These are phyloP conservation scores for Pascua sp. DNA, from an alignment of 1,284 basidiomycete genomes.

Conservation along the genomic window DNA sequence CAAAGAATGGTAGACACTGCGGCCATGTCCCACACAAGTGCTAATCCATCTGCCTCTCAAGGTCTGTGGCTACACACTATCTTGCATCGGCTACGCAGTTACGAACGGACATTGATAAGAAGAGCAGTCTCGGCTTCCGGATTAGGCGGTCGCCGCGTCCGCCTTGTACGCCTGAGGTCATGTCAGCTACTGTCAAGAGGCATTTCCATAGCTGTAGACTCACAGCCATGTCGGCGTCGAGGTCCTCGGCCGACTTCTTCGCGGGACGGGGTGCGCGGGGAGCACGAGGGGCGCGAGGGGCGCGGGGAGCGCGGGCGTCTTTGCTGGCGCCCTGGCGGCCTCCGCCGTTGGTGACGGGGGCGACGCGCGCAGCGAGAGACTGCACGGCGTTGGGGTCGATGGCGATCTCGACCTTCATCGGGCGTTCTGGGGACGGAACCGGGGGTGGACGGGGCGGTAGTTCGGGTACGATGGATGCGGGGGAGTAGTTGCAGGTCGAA, in stretches of 20 bases:
- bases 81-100: background rate
- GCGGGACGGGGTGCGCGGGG: constrained; percentile 48
- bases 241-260: constrained; percentile 57
- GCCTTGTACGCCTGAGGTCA: constrained; percentile 36
- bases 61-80: background rate
- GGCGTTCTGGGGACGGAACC: constrained; percentile 65
- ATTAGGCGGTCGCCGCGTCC: constrained; percentile 17
- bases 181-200: background rate
- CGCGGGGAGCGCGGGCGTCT: constrained; percentile 46
- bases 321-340: constrained; percentile 29
- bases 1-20: too few relatives aligned
- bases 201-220: constrained; percentile 50
- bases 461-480: background rate
- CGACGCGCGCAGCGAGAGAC: constrained; percentile 59
- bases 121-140: background rate
- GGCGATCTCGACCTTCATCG: constrained; percentile 97
- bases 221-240: constrained; percentile 65
- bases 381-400: constrained; percentile 78
- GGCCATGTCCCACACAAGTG: too few relatives aligned
- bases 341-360: constrained; percentile 8
- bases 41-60: too few relatives aligned
- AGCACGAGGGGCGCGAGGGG: constrained; percentile 49
- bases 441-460: constrained; percentile 40
- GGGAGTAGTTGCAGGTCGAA: background rate
- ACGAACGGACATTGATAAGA: background rate